Percentiles rank a stretch among this genome's conserved stretches.
Conservation (phyloP, 208 protist species). For the Crithidia fasciculata region DNA sequence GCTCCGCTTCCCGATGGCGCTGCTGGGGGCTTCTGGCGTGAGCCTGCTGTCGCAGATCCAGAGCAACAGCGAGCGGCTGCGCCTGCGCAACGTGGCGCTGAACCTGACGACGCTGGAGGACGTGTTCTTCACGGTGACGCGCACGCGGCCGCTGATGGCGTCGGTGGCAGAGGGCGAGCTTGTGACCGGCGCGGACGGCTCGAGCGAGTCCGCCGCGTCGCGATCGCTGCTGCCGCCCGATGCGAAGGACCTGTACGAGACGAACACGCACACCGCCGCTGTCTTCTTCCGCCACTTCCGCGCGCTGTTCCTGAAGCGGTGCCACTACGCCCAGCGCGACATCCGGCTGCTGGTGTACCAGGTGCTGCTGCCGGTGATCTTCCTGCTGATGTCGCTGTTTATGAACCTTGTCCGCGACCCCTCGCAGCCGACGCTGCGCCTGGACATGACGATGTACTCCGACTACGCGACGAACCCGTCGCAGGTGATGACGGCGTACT, state of each 20-base stretch:
- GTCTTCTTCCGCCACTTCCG: conserved; percentile 73
- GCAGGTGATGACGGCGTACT: conserved; percentile 48
- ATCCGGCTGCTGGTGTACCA: conserved; percentile 73
- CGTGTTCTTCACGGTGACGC: conserved; percentile 72
- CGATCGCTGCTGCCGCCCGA: not conserved
- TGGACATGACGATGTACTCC: conserved; percentile 76
- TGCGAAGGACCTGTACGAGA: conserved; percentile 27
- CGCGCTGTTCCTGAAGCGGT: conserved; percentile 77
- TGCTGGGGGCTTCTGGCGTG: conserved; percentile 47
- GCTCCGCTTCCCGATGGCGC: conserved; percentile 68
- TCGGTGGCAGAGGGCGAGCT: conserved; percentile 13
- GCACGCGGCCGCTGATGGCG: conserved; percentile 18
- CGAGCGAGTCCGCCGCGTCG: conserved; percentile 2
- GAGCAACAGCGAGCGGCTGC: conserved; percentile 37
- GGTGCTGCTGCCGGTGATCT: conserved; percentile 75
- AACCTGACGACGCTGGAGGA: conserved; percentile 85
- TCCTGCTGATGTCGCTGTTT: conserved; percentile 76
- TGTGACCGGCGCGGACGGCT: conserved; percentile 10
- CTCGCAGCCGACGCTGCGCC: conserved; percentile 51
- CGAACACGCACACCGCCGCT: conserved; percentile 12
- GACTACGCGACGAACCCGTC: conserved; percentile 50
- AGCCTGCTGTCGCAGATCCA: conserved; percentile 60
- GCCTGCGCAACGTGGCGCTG: conserved; percentile 61
- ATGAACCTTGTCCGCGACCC: conserved; percentile 64
- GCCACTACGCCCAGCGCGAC: conserved; percentile 80